Conservation (phyloP, 83 land plant species). For the Larix sibirica region DNA sequence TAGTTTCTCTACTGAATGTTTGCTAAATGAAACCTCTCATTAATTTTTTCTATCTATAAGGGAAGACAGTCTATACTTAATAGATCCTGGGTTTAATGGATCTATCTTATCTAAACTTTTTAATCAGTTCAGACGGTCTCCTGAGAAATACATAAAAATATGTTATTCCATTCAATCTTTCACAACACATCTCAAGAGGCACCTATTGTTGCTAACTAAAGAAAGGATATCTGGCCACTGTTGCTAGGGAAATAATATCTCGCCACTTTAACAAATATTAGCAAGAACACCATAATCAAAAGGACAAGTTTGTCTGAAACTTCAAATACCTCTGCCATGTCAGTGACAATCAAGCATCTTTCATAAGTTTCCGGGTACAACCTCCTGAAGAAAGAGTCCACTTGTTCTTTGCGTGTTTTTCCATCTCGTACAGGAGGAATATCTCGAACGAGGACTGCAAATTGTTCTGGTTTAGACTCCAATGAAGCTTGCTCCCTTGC, state of each 20-base stretch:
- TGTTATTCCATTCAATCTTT: neutral
- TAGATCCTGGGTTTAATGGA: no score
- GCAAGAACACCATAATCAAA: neutral
- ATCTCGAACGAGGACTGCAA: conserved; percentile 74
- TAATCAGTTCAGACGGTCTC: no score
- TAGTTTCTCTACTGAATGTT: no score
- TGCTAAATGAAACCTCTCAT: no score
- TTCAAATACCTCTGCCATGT: conserved; percentile 57
- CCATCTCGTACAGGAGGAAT: conserved; percentile 56
- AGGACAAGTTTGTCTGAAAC: neutral
- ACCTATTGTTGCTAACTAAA: no score
- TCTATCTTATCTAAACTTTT: no score
- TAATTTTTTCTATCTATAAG: no score
- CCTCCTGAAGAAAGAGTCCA: conserved; percentile 71
- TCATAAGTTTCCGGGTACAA: conserved; percentile 87
- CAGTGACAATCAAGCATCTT: conserved; percentile 64
- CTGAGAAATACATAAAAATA: neutral
- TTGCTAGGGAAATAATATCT: neutral
- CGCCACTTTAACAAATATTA: neutral
- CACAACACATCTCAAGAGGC: neutral
- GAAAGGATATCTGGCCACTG: neutral
- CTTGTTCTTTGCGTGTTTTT: conserved; percentile 72
- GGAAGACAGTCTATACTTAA: no score
- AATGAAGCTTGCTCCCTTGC: conserved; percentile 44
- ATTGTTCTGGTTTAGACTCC: conserved; percentile 67